Base-by-base conservation (phyloP, 805 yeast species). In the Yarrowia divulgata region DNA sequence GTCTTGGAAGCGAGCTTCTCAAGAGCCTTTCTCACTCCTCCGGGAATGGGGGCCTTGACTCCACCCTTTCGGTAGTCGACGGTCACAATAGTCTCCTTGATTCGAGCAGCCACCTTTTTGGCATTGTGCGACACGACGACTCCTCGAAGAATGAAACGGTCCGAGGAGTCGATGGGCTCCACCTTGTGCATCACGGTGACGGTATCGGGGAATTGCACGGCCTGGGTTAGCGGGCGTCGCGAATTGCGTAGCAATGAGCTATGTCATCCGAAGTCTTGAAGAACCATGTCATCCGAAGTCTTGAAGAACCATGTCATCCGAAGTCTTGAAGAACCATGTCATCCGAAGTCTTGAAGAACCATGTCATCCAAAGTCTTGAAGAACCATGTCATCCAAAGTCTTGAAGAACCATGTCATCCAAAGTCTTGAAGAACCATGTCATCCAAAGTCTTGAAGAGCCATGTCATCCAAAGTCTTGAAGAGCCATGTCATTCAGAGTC, bases 71-170 rank as follows among this genome's bases (percentile, higher is more conserved):
- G 64, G 67, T 77, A 76, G 67, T 77, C 77, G 6, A 76, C 77
- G 3, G 78, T 74, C 9, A 77, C 79, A 50, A 75, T 72, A 45
- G 71, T 71, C 69, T 77, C 79, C 6, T 64, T 62, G 58, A 77
- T 75, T 37, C 79, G 64, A 6, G 79, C 77, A 2, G 79, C 79
- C 32, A 77, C 77, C 50, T 73, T 72, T 58, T 72, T 70, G 39
- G 77, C 77, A 8, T 68, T 69, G 67, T 77, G 79, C 55, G 78
- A 75, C 12, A 77, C 71, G 9, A 77, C 70, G 12, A 77, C 73
- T 19, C 78, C 79, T 23, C 73, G 68, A 9, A 76, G 68, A 12
- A 67, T 55, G 67, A 75, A 76, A 18, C 79, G 67, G 68, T 77
- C 79, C 2, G 71, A 58, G 2, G 52, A 55, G 23, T 72, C 72